phyloP scores from a whole-genome alignment of 2,329 filamentous ascomycete species.

The Sporothrix brunneoviolacea region DNA sequence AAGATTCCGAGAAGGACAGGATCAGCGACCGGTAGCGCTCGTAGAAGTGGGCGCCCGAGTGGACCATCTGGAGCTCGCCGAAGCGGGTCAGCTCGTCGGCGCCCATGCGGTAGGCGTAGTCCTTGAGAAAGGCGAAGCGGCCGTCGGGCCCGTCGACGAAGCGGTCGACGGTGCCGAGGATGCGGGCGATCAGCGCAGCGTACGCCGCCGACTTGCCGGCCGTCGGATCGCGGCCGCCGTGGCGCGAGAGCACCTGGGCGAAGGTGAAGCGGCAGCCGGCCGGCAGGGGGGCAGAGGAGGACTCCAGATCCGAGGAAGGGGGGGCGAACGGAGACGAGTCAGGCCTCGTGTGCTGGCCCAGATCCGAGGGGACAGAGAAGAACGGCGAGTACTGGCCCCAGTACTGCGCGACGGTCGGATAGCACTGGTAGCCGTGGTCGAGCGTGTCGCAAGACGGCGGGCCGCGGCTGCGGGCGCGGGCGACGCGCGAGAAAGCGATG shows the following conservation, averaged over 20 bases:
- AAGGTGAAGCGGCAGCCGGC: slow-evolving; percentile 68
- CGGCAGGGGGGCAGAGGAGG: slow-evolving; percentile 44
- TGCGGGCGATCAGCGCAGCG: slow-evolving; percentile 53
- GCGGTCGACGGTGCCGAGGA: slow-evolving; percentile 45
- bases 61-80: slow-evolving; percentile 62
- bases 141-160: slow-evolving; percentile 49
- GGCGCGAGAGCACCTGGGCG: slow-evolving; percentile 73
- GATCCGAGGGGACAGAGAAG: slow-evolving; percentile 61
- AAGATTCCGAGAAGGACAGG: background rate
- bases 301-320: background rate
- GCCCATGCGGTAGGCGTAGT: slow-evolving; percentile 62
- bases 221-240: slow-evolving; percentile 80
- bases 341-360: no score
- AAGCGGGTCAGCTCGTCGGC: slow-evolving; percentile 51
- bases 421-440: slow-evolving; percentile 56
- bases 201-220: slow-evolving; percentile 59
- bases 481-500: slow-evolving; percentile 20
- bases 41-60: slow-evolving; percentile 73
- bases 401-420: slow-evolving; percentile 52
- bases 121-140: slow-evolving; percentile 61
- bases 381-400: slow-evolving; percentile 90
- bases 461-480: background rate
- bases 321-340: slow-evolving; percentile 1
- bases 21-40: slow-evolving; percentile 62
- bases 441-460: slow-evolving; percentile 43